Evolutionary conservation across 2,329 filamentous ascomycete genomes (phyloP).

Genomic region (Nectriaceae sp.): DNA sequence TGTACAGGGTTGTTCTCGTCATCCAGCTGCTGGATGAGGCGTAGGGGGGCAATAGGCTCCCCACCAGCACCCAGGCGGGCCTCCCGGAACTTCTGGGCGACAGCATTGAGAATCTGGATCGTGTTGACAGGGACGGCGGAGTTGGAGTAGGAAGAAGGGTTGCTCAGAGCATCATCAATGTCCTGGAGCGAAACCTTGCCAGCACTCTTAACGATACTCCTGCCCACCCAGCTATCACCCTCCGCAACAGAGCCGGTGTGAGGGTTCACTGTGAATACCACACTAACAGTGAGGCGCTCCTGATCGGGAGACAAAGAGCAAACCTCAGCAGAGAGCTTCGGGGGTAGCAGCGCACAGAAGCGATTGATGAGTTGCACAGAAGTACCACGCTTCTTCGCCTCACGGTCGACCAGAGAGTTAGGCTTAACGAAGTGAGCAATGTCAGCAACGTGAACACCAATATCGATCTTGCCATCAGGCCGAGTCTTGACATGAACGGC

Average conservation of each 20-base stretch:
- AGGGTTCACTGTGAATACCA: slow-evolving; percentile 88
- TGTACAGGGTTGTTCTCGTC: slow-evolving; percentile 98
- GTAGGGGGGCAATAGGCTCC: slow-evolving; percentile 79
- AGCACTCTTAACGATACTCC: slow-evolving; percentile 87
- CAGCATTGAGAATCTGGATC: slow-evolving; percentile 76
- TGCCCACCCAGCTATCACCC: slow-evolving; percentile 90
- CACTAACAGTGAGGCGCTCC: slow-evolving; percentile 87
- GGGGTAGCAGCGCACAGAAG: slow-evolving; percentile 82
- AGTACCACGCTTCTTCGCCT: slow-evolving; percentile 96
- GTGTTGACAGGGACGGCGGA: slow-evolving; percentile 70
- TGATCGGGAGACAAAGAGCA: slow-evolving; percentile 86
- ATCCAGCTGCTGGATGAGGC: slow-evolving; percentile 89
- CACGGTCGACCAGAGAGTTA: slow-evolving; percentile 92
- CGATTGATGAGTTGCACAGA: slow-evolving; percentile 94
- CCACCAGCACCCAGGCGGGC: slow-evolving; percentile 78
- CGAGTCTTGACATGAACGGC: slow-evolving; percentile 89
- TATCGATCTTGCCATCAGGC: slow-evolving; percentile 82
- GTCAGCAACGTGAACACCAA: slow-evolving; percentile 93
- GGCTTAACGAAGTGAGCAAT: slow-evolving; percentile 96
- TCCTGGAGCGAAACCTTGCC: slow-evolving; percentile 84
- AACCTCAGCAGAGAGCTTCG: slow-evolving; percentile 81
- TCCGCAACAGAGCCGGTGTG: slow-evolving; percentile 78
- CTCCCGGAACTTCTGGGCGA: slow-evolving; percentile 90
- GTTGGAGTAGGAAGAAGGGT: slow-evolving; percentile 62
- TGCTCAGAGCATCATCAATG: slow-evolving; percentile 78